Conservation (phyloP, 306 rosid species). For the Vicia villosa region DNA sequence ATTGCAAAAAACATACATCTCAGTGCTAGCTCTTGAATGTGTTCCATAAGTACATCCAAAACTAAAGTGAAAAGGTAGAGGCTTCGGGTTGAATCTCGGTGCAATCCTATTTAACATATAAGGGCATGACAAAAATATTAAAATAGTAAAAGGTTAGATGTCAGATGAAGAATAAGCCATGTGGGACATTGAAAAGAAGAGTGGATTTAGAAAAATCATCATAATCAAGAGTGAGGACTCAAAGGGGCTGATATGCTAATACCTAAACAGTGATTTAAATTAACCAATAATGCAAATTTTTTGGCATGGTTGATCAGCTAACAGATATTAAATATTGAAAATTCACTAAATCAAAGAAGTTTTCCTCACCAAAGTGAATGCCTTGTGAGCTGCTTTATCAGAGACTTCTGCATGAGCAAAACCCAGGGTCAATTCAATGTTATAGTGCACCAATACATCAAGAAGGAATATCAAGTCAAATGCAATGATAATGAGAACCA, state of each 20-base stretch:
- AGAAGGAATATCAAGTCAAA: constrained; percentile 25
- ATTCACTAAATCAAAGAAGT: constrained; percentile 30
- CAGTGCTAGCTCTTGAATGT: too few relatives aligned
- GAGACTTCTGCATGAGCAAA: constrained; percentile 63
- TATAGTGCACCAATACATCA: constrained; percentile 23
- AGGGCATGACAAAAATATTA: not conserved
- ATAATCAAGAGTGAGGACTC: constrained; percentile 3
- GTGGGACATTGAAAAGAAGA: constrained; percentile 2
- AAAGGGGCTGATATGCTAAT: constrained; percentile 6
- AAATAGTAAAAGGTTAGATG: not conserved
- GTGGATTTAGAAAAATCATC: constrained; percentile 2
- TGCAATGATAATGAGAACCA: constrained; percentile 12
- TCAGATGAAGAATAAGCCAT: not conserved
- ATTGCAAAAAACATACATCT: too few relatives aligned
- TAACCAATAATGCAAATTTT: constrained; percentile 15
- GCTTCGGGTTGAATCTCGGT: too few relatives aligned
- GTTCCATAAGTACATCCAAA: too few relatives aligned
- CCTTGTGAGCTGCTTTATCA: constrained; percentile 52
- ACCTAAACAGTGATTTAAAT: constrained; percentile 24
- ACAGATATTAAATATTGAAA: constrained; percentile 8
- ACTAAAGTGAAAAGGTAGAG: too few relatives aligned
- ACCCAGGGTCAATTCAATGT: constrained; percentile 34
- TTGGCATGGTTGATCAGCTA: constrained; percentile 17
- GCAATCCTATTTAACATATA: too few relatives aligned
- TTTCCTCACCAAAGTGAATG: constrained; percentile 66